Evolutionary conservation across 2,329 filamentous ascomycete species (phyloP).

Genomic region (Magnaporthiopsis poae): DNA sequence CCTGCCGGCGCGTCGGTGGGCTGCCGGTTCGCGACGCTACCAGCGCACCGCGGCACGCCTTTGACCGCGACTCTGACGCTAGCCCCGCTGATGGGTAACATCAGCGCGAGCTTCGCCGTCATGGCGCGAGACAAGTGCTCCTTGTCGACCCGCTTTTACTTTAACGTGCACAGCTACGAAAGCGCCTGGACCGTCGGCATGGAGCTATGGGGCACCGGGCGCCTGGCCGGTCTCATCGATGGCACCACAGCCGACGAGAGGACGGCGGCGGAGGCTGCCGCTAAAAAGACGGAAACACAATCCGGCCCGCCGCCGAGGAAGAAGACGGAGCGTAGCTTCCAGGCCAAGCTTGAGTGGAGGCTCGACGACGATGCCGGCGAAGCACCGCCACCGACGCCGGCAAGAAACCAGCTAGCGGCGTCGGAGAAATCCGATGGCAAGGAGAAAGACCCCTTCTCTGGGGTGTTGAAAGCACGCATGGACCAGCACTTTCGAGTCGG

Average conservation of each 20-base stretch:
- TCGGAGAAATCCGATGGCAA: constrained; percentile 15
- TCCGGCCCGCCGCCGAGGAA: constrained; percentile 13
- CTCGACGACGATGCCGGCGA: constrained; percentile 23
- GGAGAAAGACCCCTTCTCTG: constrained; percentile 59
- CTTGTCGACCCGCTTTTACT: constrained; percentile 83
- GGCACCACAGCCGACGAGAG: constrained; percentile 18
- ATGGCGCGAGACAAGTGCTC: constrained; percentile 74
- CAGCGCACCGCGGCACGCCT: constrained; percentile 71
- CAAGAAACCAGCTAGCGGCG: constrained; percentile 9
- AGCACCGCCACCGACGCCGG: constrained; percentile 23
- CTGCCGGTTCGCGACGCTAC: constrained; percentile 78
- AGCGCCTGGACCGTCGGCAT: constrained; percentile 84
- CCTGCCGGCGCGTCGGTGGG: constrained; percentile 85
- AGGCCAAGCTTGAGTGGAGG: constrained; percentile 41
- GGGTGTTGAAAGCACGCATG: constrained; percentile 79
- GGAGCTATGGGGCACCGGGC: constrained; percentile 74
- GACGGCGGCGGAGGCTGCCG: background rate
- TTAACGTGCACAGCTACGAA: constrained; percentile 97
- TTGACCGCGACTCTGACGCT: constrained; percentile 87
- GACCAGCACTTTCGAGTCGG: constrained; percentile 83
- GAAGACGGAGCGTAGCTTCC: constrained; percentile 32
- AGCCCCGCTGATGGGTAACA: constrained; percentile 87
- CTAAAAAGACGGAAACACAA: background rate
- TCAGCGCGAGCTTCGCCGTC: constrained; percentile 85
- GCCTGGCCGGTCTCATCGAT: constrained; percentile 28